Percentiles rank a stretch among this genome's conserved stretches.
phyloP scores from a whole-genome alignment of 192 early-diverging fungal species.

The Chytriomyces sp. region DNA sequence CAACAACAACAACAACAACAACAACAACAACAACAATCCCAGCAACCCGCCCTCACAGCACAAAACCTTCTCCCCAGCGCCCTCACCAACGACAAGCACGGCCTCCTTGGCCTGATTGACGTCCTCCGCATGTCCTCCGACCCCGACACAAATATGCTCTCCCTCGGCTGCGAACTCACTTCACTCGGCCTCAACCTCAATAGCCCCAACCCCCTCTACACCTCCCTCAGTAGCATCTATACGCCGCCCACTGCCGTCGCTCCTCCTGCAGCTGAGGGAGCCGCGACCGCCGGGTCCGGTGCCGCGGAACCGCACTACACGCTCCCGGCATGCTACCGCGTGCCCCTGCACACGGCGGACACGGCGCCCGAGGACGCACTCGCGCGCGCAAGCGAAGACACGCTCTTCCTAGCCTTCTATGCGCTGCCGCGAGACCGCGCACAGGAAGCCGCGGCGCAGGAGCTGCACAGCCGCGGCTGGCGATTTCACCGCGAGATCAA shows the following conservation, averaged over 20 bases:
- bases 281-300: neutral
- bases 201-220: constrained; percentile 61
- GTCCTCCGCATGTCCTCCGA: constrained; percentile 74
- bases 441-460: constrained; percentile 92
- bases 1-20: constrained; percentile 14
- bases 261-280: constrained; percentile 40
- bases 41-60: neutral
- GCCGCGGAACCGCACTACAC: constrained; percentile 57
- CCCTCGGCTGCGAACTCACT: constrained; percentile 89
- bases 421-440: constrained; percentile 87
- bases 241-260: constrained; percentile 73
- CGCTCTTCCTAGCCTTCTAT: constrained; percentile 98
- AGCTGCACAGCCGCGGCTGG: constrained; percentile 93
- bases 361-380: constrained; percentile 67
- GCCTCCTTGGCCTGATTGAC: constrained; percentile 84
- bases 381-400: constrained; percentile 78
- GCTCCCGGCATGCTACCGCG: constrained; percentile 79
- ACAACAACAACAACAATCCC: constrained; percentile 18
- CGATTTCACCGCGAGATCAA: constrained; percentile 93
- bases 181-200: constrained; percentile 72
- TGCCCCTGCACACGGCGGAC: constrained; percentile 16
- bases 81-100: constrained; percentile 64
- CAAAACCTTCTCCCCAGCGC: constrained; percentile 13
- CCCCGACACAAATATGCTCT: constrained; percentile 76
- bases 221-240: constrained; percentile 91